Conservation (phyloP, 108 stramenopile species). For the Nannochloropsis granulata region DNA sequence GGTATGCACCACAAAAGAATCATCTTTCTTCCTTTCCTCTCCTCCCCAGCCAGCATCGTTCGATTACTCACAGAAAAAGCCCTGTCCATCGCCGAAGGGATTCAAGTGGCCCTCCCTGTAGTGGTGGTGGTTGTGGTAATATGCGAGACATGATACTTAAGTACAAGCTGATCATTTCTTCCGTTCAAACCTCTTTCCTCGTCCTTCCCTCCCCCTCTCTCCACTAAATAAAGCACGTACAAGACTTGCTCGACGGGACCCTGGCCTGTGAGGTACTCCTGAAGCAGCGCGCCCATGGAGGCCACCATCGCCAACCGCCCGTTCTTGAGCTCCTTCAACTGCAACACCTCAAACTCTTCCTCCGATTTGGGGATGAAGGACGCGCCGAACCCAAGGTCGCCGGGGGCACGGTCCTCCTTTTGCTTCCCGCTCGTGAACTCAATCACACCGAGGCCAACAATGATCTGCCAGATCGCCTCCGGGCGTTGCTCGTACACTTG, state of each 20-base stretch:
- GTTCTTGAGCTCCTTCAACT: slow-evolving; percentile 74
- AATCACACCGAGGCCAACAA: slow-evolving; percentile 11
- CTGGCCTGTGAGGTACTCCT: slow-evolving; percentile 19
- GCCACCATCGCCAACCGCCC: slow-evolving; percentile 91
- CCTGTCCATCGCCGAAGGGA: slow-evolving; percentile 33
- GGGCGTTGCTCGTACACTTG: background rate
- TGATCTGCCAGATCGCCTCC: background rate
- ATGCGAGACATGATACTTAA: too few species aligned
- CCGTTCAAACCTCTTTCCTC: background rate
- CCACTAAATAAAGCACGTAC: background rate
- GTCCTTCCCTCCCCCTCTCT: background rate
- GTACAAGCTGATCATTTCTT: too few species aligned
- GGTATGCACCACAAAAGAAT: too few species aligned
- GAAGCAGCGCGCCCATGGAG: slow-evolving; percentile 50
- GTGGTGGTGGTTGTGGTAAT: background rate
- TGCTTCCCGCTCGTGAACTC: slow-evolving; percentile 24
- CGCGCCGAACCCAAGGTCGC: slow-evolving; percentile 77
- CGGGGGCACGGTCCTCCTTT: slow-evolving; percentile 45
- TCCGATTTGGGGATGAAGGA: slow-evolving; percentile 45
- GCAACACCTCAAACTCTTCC: slow-evolving; percentile 48
- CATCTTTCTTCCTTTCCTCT: too few species aligned
- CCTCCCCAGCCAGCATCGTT: too few species aligned
- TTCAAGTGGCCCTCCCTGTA: slow-evolving; percentile 17
- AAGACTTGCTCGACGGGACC: slow-evolving; percentile 12
- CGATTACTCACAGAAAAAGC: slow-evolving; percentile 4